A percentile compares a stretch with the other conserved stretches of the same genome.
These are phyloP conservation scores for Epichloe glyceriae DNA, from an alignment of 2,329 filamentous ascomycete genomes.

Conservation along the genomic window DNA sequence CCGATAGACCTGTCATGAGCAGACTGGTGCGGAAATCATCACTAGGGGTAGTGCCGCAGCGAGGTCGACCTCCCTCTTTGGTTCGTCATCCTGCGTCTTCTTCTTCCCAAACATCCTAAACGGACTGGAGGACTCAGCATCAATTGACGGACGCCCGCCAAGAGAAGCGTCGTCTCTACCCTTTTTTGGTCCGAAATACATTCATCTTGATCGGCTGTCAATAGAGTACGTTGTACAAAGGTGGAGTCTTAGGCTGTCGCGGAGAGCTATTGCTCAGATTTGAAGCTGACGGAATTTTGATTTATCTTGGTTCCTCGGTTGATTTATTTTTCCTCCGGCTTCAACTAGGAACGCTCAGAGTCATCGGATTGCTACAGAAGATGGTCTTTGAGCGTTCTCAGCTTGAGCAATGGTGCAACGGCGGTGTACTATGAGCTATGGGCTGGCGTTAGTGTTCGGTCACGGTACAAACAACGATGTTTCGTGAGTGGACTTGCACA, in stretches of 20 bases:
- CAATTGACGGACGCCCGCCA: constrained; percentile 36
- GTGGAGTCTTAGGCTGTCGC: background rate
- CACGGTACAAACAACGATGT: background rate
- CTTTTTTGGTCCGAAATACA: constrained; percentile 63
- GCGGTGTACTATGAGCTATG: background rate
- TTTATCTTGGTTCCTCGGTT: background rate
- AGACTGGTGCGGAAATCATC: constrained; percentile 94
- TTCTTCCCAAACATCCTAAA: constrained; percentile 45
- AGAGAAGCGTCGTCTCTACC: constrained; percentile 41
- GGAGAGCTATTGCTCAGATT: background rate
- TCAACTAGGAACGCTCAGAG: background rate
- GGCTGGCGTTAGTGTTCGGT: background rate
- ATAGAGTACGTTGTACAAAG: background rate
- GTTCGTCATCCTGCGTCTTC: constrained; percentile 41
- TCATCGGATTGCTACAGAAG: background rate
- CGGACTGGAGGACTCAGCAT: constrained; percentile 38
- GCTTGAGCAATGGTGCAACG: background rate
- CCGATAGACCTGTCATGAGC: constrained; percentile 87
- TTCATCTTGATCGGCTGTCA: constrained; percentile 39
- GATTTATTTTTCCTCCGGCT: background rate
- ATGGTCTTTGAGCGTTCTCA: background rate
- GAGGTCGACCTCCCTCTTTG: constrained; percentile 59
- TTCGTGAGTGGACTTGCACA: background rate
- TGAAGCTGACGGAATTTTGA: background rate
- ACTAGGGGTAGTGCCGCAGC: constrained; percentile 58